Conservation (phyloP, 2,329 filamentous ascomycete genomes). For the Bipolaris gigantea region DNA sequence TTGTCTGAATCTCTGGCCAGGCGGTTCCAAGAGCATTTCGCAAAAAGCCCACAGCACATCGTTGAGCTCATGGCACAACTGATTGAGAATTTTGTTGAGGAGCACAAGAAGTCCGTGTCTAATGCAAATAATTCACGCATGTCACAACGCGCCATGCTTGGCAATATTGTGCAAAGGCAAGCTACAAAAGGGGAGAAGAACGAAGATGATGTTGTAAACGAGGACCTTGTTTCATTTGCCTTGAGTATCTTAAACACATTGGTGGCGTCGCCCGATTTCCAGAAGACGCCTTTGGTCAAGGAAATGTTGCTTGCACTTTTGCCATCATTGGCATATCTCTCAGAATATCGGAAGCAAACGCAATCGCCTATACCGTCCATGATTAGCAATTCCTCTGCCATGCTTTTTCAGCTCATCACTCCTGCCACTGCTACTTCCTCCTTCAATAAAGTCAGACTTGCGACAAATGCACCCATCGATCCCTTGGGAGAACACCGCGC, state of each 20-base stretch:
- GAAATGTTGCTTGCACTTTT: slow-evolving; percentile 13
- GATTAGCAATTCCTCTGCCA: slow-evolving; percentile 30
- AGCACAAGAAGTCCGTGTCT: slow-evolving; percentile 51
- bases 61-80: slow-evolving; percentile 66
- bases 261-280: slow-evolving; percentile 39
- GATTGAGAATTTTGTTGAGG: slow-evolving; percentile 50
- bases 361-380: slow-evolving; percentile 17
- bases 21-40: slow-evolving; percentile 63
- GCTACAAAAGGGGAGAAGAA: not conserved
- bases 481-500: slow-evolving; percentile 53
- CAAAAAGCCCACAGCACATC: slow-evolving; percentile 65
- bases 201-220: slow-evolving; percentile 14
- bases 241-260: slow-evolving; percentile 47
- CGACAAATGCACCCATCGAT: slow-evolving; percentile 39
- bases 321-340: slow-evolving; percentile 29
- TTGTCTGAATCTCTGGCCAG: slow-evolving; percentile 68
- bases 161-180: slow-evolving; percentile 28
- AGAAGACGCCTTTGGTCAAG: slow-evolving; percentile 30
- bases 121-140: slow-evolving; percentile 14
- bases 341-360: slow-evolving; percentile 7
- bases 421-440: slow-evolving; percentile 55
- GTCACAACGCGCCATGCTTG: slow-evolving; percentile 32
- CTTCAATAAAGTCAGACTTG: slow-evolving; percentile 20
- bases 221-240: slow-evolving; percentile 46
- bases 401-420: slow-evolving; percentile 55